Conservation (phyloP, 176 grass and related monocot genomes). For the Eleusine coracana region DNA sequence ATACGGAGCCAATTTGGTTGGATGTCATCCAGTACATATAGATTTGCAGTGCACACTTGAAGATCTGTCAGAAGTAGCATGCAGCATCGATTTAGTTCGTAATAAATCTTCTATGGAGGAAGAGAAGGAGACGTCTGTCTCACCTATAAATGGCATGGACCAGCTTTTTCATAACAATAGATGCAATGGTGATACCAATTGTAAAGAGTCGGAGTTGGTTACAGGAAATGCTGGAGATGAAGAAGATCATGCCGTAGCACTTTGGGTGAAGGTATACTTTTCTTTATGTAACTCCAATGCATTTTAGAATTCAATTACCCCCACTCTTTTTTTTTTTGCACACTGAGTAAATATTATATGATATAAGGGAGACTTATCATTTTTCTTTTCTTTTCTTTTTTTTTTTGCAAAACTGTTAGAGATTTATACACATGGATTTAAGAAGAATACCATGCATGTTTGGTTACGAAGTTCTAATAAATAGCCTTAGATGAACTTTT, state of each 20-base stretch:
- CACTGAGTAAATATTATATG: neutral
- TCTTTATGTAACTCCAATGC: conserved; percentile 18
- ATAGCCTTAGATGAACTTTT: neutral
- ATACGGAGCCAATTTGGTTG: neutral
- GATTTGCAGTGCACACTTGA: conserved; percentile 49
- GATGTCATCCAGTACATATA: conserved; percentile 33
- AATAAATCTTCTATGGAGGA: conserved; percentile 41
- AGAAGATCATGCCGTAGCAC: conserved; percentile 68
- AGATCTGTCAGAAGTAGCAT: conserved; percentile 63
- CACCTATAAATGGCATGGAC: conserved; percentile 36
- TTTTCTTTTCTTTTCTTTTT: conserved; percentile 12
- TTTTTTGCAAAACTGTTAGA: neutral
- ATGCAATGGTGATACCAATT: conserved; percentile 49
- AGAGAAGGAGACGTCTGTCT: conserved; percentile 45
- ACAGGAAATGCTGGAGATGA: conserved; percentile 39
- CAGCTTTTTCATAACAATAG: conserved; percentile 38
- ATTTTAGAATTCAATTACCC: neutral
- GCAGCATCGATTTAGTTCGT: conserved; percentile 48
- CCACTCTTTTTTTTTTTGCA: neutral
- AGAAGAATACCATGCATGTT: conserved; percentile 21
- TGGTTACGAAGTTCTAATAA: neutral
- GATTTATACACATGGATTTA: conserved; percentile 21
- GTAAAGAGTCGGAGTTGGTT: conserved; percentile 38
- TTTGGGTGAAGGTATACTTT: conserved; percentile 94
- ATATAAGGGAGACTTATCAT: conserved; percentile 13